phyloP scores from a whole-genome alignment of 164 flowering plant genomes.

The Chloranthus sessilifolius region DNA sequence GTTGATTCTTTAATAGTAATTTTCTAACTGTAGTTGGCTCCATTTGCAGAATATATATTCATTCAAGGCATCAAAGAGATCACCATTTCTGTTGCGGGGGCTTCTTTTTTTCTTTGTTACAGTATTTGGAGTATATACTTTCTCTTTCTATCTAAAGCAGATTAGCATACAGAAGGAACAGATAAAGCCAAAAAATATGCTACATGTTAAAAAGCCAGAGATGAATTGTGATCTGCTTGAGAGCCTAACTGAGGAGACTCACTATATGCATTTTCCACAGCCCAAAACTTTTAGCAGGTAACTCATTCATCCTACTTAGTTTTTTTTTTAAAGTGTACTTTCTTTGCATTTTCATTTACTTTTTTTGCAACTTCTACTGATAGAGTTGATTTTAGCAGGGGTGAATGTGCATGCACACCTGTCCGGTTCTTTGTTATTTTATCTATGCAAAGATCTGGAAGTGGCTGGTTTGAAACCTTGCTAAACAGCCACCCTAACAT shows the following conservation, averaged over 20 bases:
- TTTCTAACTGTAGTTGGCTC: constrained; percentile 5
- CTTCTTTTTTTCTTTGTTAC: constrained; percentile 18
- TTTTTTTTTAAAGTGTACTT: no score
- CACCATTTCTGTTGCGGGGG: constrained; percentile 15
- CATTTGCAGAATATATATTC: constrained; percentile 21
- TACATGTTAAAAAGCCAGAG: not conserved
- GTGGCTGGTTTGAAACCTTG: constrained; percentile 93
- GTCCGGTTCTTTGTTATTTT: constrained; percentile 66
- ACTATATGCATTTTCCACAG: constrained; percentile 23
- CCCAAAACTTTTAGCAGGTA: constrained; percentile 28
- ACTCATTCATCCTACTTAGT: not conserved
- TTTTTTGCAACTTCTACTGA: not conserved
- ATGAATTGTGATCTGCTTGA: constrained; percentile 10
- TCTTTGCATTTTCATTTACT: not conserved
- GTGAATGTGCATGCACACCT: constrained; percentile 63
- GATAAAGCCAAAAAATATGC: constrained; percentile 7
- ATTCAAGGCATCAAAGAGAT: constrained; percentile 17
- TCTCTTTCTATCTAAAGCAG: constrained; percentile 19
- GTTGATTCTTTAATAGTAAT: no score
- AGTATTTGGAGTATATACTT: constrained; percentile 20
- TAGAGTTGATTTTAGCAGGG: constrained; percentile 31
- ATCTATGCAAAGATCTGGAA: constrained; percentile 88
- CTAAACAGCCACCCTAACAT: constrained; percentile 79
- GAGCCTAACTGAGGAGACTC: constrained; percentile 8
- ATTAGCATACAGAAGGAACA: constrained; percentile 9